These are phyloP conservation scores for Rosa rugosa DNA, from an alignment of 306 rosid species.

Conservation along the genomic window DNA sequence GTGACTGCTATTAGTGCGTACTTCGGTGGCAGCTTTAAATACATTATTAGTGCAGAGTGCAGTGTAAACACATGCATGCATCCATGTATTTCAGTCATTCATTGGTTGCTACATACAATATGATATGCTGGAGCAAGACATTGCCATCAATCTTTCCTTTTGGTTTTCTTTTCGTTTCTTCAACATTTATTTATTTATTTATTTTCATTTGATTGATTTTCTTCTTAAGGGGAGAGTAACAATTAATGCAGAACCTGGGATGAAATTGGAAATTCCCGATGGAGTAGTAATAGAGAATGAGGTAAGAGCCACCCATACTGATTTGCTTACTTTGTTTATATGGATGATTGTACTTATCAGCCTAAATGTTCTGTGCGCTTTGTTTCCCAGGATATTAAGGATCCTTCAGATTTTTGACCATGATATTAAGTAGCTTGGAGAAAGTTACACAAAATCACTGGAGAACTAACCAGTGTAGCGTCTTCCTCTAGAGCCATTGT, in stretches of 20 bases:
- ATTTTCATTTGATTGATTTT: constrained; percentile 16
- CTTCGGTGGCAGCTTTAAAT: neutral
- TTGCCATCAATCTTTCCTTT: neutral
- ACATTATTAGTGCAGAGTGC: neutral
- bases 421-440: constrained; percentile 14
- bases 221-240: constrained; percentile 61
- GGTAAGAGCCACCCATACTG: constrained; percentile 35
- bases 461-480: neutral
- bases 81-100: neutral
- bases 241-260: constrained; percentile 57
- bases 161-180: constrained; percentile 2
- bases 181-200: neutral
- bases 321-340: neutral
- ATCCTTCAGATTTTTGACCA: constrained; percentile 39
- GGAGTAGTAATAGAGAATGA: constrained; percentile 57
- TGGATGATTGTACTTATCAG: neutral
- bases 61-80: neutral
- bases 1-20: neutral
- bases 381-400: constrained; percentile 52
- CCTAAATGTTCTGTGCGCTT: constrained; percentile 5
- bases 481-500: neutral
- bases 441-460: constrained; percentile 9
- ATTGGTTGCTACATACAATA: neutral
- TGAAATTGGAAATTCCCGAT: constrained; percentile 68
- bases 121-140: too few relatives aligned